Evolutionary conservation across 2,329 filamentous ascomycete genomes (phyloP).

Genomic region (Exophiala lecanii-corni): DNA sequence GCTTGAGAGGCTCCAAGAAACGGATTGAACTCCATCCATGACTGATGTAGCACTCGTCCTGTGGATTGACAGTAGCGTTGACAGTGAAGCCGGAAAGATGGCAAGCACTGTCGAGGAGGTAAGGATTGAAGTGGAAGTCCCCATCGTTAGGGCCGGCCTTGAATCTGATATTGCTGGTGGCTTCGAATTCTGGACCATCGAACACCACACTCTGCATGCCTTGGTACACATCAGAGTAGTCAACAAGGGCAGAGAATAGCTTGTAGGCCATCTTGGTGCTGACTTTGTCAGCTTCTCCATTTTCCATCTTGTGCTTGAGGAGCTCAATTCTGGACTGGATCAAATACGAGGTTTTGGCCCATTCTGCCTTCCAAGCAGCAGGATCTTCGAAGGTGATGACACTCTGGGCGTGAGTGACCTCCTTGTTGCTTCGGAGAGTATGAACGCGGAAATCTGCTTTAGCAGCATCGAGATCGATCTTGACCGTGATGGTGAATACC

Average conservation of each 20-base stretch:
- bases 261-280: constrained; percentile 34
- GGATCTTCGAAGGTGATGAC: constrained; percentile 29
- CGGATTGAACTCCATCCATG: constrained; percentile 60
- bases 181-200: constrained; percentile 35
- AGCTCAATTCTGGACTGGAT: constrained; percentile 32
- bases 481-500: constrained; percentile 22
- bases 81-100: constrained; percentile 35
- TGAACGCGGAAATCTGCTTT: constrained; percentile 27
- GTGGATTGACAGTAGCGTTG: constrained; percentile 49
- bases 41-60: constrained; percentile 57
- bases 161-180: constrained; percentile 32
- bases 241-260: constrained; percentile 34
- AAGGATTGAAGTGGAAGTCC: constrained; percentile 35
- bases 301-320: constrained; percentile 29
- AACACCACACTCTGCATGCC: constrained; percentile 37
- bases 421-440: constrained; percentile 26
- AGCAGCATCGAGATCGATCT: constrained; percentile 24
- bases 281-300: constrained; percentile 30
- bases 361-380: constrained; percentile 29
- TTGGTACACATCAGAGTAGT: constrained; percentile 33
- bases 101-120: constrained; percentile 37
- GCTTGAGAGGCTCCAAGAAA: constrained; percentile 49
- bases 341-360: constrained; percentile 30
- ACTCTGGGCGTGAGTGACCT: constrained; percentile 30
- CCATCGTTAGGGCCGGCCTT: constrained; percentile 28